Evolutionary conservation across 257 asterid species (phyloP), one percentile per base, ranked within the genome.

Genomic region (Scutellaria minor): DNA sequence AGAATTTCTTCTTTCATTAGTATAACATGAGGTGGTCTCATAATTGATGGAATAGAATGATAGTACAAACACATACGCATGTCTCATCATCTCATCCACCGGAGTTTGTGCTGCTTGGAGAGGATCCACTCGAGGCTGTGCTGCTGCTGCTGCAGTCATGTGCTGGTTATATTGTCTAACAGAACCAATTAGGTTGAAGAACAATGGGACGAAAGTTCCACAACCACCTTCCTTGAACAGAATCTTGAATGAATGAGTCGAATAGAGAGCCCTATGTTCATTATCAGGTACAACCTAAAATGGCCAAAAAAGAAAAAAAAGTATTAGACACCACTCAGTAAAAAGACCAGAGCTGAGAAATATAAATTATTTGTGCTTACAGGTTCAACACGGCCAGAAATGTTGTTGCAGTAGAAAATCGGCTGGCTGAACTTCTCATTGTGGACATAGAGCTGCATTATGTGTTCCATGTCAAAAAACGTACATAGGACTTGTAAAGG

Each of bases 221-320:
- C 99, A 95, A 14, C 99, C 99, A 2, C 99, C 99, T 73, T 92
- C 99, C 81, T 92, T 95, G 87, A 95, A 95, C 82, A 95, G 83
- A 71, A 95, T 95, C 86, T 92, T 95, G 90, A 90, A 88, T 20
- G 97, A 79, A 31, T 92, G 97, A 37, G 98, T 80, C 20, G 98
- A 95, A 73, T 88, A 88, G 46, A 95, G 83, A 64, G 97, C 98
- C 79, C 91, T 80, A 14, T 88, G 73, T 68, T 92, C 98, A 39
- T 81, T 82, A 0, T 92, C 97, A 0, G 99, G 99, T 75, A 92
- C 96, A 71, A 95, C 97, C 98, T 95, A 81, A 66, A 78, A 64
- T 54, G 22, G 65, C 50, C 56, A 52, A 64, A 52, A 14, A 39
- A 9, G 3, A 31, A 2, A 31, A 31, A 31, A 31, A 31, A 31